Evolutionary conservation across 176 grass and related monocot species (phyloP), one percentile per base, ranked within the genome.

Genomic region (Avena insularis): DNA sequence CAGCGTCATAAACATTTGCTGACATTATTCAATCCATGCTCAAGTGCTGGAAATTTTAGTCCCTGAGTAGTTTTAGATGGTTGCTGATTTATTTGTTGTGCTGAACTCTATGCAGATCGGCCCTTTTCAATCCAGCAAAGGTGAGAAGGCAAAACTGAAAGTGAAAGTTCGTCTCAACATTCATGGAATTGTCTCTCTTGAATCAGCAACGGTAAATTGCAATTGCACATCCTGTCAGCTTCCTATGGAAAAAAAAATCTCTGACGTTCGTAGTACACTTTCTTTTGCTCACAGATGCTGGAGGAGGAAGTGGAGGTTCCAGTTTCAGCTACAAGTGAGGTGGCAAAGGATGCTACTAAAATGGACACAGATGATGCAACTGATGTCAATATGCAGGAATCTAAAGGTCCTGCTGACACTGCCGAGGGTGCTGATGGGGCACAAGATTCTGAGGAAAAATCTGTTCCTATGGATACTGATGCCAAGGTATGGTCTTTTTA

Each of bases 331-430:
- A 15, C 78, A 15, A 81, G 82, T 53, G 92, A 94, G 21, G 77
- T 6, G 80, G 49, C 59, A 54, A 95, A 91, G 53, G 93, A 95
- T 33, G 47, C 78, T 71, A 47, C 70, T 33, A 93, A 94, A 53
- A 98, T 94, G 97, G 94, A 98, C 6, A 91, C 85, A 68, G 90
- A 98, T 81, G 86, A 95, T 89, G 91, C 49, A 55, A n/a, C 82
- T 58, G 82, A 91, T 85, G 85, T 77, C 45, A 93, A 83, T 71
- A 83, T 86, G 91, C 72, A 87, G 48, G 91, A 91, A 9, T 5
- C 71, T 63, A 91, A 89, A 86, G 50, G 33, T 77, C 20, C 77
- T 53, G 4, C 68, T 61, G 79, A 75, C 5, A 81, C 71, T 6
- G 43, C 67, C 80, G 82, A 66, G 23, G 71, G 83, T 48, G 70